Evolutionary conservation across 768 basidiomycete genomes (phyloP), one percentile per base, ranked within the genome.

Genomic region (Strobilomyces echinocephalus): DNA sequence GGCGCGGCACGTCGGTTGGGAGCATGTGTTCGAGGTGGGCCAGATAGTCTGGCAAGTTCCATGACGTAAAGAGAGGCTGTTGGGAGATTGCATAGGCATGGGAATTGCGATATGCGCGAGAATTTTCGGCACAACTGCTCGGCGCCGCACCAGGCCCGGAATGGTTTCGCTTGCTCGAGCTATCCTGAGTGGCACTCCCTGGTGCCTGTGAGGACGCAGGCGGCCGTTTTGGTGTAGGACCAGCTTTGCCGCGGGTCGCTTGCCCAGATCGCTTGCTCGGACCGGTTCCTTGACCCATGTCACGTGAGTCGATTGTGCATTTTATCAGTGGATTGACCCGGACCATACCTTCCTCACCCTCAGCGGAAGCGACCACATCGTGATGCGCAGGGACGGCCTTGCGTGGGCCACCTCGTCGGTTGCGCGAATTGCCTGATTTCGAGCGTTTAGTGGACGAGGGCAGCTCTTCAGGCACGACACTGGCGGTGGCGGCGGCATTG

Each of bases 1-100:
- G 88, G 52, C 82, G 80, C 4, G 93, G 91, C 2, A 76, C 75
- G 24, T 85, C 80, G 5, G 83, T 80, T 10, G 94, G 93, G 7
- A 98, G 76, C 72, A 94, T 87, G 61, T 83, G 81, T 60, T 87
- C 81, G 57, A 95, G 83, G 66, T 95, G 90, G 0, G 87, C 81
- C 42, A 97, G 80, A 71, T 97, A 95, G 73, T 97, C 95, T 8
- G 95, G 95, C 46, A 98, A 75, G 52, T 84, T 82, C 94, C 95
- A 98, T 47, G 88, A 85, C 34, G 88, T 90, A 72, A 83, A 82
- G 9, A 89, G 73, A 31, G 86, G 82, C 65, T 89, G 87, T 63
- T 89, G 88, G 12, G 86, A 84, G 48, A 88, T 82, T 43, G 79
- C 86, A 66, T 87, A 88, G 21, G 84, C 85, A 77, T 89, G 88